A percentile compares a stretch with the other conserved stretches of the same genome.
Conservation (phyloP, 306 rosid species). For the Oemleria cerasiformis region DNA sequence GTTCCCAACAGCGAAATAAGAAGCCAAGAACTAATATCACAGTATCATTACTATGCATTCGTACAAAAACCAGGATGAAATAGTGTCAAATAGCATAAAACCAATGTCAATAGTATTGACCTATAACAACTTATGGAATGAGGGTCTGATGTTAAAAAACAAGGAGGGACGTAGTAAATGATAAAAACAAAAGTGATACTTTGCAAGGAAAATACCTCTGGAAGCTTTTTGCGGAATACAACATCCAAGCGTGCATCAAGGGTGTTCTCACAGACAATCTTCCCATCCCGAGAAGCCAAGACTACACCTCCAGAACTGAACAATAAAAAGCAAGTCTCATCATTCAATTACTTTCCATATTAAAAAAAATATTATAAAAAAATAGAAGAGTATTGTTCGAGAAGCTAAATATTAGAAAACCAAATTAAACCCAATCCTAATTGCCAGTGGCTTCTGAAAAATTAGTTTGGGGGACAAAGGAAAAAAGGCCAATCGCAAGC, state of each 20-base stretch:
- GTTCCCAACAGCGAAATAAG: no score
- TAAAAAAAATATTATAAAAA: no score
- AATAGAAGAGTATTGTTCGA: conserved; percentile 5
- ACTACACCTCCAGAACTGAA: conserved; percentile 98
- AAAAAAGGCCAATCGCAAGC: not conserved
- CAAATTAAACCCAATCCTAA: not conserved
- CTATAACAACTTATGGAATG: no score
- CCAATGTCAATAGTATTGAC: no score
- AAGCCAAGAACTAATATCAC: not conserved
- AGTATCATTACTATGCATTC: not conserved
- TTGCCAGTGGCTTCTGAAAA: not conserved
- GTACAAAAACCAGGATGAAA: not conserved
- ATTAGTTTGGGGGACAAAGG: not conserved
- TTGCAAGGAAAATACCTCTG: conserved; percentile 58
- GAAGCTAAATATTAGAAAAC: conserved; percentile 22
- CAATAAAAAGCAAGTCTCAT: conserved; percentile 16
- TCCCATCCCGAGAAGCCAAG: conserved; percentile 94
- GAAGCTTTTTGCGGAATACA: conserved; percentile 86
- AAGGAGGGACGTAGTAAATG: not conserved
- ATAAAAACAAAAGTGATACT: not conserved
- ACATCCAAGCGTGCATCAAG: conserved; percentile 97
- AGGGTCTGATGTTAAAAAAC: no score
- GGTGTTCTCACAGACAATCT: conserved; percentile 89
- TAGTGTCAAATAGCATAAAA: not conserved
- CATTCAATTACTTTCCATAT: conserved; percentile 10